Conservation (phyloP, 2,329 filamentous ascomycete genomes). For the Trichophyton simii region DNA sequence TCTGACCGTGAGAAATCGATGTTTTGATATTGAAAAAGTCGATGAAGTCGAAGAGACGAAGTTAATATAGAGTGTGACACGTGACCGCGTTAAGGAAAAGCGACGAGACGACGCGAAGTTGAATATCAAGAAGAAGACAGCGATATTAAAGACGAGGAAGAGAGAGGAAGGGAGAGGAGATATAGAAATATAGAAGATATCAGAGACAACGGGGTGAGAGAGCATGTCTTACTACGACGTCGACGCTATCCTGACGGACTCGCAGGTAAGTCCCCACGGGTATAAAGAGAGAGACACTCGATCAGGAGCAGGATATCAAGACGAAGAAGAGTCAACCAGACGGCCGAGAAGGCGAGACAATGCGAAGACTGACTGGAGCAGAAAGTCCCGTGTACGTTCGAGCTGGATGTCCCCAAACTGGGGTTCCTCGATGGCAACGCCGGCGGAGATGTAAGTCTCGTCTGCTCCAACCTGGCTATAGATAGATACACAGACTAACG, state of each 20-base stretch:
- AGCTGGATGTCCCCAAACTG: slow-evolving; percentile 73
- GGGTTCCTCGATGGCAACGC: slow-evolving; percentile 83
- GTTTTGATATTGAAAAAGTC: too few species aligned
- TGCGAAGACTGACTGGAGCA: slow-evolving; percentile 26
- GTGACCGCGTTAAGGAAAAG: too few species aligned
- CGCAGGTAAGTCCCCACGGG: slow-evolving; percentile 22
- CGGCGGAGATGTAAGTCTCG: slow-evolving; percentile 39
- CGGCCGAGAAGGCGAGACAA: too few species aligned
- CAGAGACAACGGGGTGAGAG: neutral
- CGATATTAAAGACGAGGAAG: neutral
- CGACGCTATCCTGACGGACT: slow-evolving; percentile 36
- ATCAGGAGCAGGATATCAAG: too few species aligned
- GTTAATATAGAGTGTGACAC: too few species aligned
- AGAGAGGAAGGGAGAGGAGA: neutral
- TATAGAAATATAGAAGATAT: neutral
- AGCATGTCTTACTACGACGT: slow-evolving; percentile 37
- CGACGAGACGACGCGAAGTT: too few species aligned
- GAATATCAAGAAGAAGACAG: neutral
- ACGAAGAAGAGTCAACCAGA: too few species aligned
- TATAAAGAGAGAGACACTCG: too few species aligned
- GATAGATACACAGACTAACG: slow-evolving; percentile 15
- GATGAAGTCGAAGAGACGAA: too few species aligned
- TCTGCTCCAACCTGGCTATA: neutral
- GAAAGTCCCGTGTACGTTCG: slow-evolving; percentile 94
- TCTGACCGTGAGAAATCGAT: too few species aligned